Percentiles rank a stretch among this genome's conserved stretches.
Conservation (phyloP, 148 eudicot species). For the Rhododendron mucronatum region DNA sequence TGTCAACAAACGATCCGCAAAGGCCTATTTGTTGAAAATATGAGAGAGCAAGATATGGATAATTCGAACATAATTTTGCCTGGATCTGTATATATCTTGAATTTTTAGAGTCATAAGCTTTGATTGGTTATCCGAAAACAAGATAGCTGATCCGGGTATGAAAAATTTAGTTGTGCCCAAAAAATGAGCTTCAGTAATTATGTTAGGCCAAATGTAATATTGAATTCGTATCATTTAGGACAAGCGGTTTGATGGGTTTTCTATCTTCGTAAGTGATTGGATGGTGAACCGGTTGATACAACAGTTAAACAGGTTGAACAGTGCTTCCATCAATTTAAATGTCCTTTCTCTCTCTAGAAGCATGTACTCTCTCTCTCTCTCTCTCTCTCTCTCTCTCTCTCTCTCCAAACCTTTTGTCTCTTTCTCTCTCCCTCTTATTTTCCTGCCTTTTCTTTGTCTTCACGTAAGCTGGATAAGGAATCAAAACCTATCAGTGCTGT, state of each 20-base stretch:
- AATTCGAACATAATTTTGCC: too few species aligned
- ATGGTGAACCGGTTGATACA: background rate
- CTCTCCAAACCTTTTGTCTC: background rate
- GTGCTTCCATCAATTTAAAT: too few species aligned
- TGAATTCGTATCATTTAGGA: background rate
- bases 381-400: background rate
- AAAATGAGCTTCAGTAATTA: background rate
- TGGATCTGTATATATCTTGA: too few species aligned
- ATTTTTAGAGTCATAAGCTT: too few species aligned
- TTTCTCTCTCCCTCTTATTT: background rate
- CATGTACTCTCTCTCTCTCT: background rate
- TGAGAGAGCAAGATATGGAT: too few species aligned
- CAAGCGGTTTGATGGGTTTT: background rate
- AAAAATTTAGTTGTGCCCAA: too few species aligned
- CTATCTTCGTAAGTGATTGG: background rate
- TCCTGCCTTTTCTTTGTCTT: constrained; percentile 26
- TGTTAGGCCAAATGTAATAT: background rate
- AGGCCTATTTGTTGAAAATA: too few species aligned
- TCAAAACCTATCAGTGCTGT: constrained; percentile 18
- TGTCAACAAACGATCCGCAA: too few species aligned
- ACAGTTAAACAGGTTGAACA: background rate
- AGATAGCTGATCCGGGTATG: too few species aligned
- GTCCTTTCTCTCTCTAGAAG: too few species aligned
- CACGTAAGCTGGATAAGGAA: constrained; percentile 41
- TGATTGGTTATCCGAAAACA: too few species aligned